Conservation (phyloP, 805 yeast species). For the Candida schatavii region DNA sequence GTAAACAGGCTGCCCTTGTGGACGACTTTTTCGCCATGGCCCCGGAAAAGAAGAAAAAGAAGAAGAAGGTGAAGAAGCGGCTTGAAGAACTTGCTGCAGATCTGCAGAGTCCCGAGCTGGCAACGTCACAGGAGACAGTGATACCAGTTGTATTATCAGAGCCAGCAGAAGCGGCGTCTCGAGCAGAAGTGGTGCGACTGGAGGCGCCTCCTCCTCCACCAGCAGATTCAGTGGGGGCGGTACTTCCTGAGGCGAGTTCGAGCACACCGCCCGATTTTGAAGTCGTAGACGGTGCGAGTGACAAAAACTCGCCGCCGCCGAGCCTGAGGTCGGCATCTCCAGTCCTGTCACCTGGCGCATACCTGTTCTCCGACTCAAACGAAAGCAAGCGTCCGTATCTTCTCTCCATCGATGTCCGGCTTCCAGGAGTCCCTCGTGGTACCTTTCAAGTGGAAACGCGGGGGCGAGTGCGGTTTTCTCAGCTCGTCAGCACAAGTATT, state of each 20-base stretch:
- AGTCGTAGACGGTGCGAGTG: neutral
- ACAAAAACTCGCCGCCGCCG: slow-evolving; percentile 6
- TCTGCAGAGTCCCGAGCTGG: neutral
- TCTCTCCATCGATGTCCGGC: neutral
- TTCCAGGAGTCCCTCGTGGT: neutral
- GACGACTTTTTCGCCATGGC: slow-evolving; percentile 31
- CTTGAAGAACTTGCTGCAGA: neutral
- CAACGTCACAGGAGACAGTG: neutral
- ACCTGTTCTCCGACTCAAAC: slow-evolving; percentile 9
- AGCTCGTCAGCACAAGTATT: neutral
- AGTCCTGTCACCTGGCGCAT: neutral
- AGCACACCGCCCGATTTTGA: neutral
- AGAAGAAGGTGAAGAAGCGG: slow-evolving; percentile 9
- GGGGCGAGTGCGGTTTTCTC: neutral
- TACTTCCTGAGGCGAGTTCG: slow-evolving; percentile 8
- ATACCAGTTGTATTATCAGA: too few relatives aligned
- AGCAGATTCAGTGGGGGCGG: slow-evolving; percentile 13
- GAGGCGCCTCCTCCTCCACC: slow-evolving; percentile 11
- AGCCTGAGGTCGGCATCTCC: neutral
- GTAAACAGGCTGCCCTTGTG: slow-evolving; percentile 5
- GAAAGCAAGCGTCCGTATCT: slow-evolving; percentile 3
- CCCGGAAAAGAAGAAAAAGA: slow-evolving; percentile 12
- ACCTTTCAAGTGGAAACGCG: neutral
- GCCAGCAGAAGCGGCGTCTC: neutral
- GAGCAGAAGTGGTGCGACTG: slow-evolving; percentile 9